Evolutionary conservation across 164 flowering plant genomes (phyloP).

Genomic region (Vitis amurensis): DNA sequence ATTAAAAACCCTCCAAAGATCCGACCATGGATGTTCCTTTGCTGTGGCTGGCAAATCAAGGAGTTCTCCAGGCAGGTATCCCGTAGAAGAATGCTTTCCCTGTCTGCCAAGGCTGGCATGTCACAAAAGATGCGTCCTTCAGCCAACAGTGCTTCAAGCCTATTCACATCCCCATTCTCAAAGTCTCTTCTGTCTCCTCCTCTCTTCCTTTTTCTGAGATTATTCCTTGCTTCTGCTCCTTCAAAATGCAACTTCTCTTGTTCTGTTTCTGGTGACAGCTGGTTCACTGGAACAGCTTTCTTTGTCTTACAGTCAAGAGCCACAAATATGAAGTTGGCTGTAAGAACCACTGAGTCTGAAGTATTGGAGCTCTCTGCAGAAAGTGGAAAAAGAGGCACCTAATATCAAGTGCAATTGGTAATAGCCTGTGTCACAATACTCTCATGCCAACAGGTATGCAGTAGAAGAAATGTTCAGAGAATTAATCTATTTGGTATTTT

Average conservation of each 20-base stretch:
- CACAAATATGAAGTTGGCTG: conserved; percentile 93
- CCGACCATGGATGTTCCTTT: conserved; percentile 90
- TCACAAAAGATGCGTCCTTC: conserved; percentile 90
- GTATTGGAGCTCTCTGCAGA: conserved; percentile 39
- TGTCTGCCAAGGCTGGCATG: conserved; percentile 94
- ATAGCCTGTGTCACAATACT: too few species aligned
- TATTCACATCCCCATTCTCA: conserved; percentile 41
- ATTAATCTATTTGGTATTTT: too few species aligned
- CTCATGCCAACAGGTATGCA: too few species aligned
- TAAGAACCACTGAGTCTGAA: conserved; percentile 63
- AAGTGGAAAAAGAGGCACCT: neutral
- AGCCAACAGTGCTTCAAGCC: conserved; percentile 60
- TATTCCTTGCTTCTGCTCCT: conserved; percentile 76
- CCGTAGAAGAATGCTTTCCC: conserved; percentile 85
- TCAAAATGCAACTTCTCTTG: conserved; percentile 62
- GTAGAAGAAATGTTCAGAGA: too few species aligned
- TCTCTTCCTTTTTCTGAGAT: conserved; percentile 60
- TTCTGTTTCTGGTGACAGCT: conserved; percentile 74
- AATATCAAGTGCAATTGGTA: too few species aligned
- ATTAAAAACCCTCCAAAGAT: conserved; percentile 95
- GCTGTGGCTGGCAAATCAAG: conserved; percentile 95
- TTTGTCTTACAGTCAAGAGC: conserved; percentile 92
- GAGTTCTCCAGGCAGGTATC: conserved; percentile 85
- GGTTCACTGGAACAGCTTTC: conserved; percentile 87
- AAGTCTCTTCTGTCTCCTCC: conserved; percentile 42